phyloP scores from a whole-genome alignment of 306 rosid species.

The Dalbergia oliveri region DNA sequence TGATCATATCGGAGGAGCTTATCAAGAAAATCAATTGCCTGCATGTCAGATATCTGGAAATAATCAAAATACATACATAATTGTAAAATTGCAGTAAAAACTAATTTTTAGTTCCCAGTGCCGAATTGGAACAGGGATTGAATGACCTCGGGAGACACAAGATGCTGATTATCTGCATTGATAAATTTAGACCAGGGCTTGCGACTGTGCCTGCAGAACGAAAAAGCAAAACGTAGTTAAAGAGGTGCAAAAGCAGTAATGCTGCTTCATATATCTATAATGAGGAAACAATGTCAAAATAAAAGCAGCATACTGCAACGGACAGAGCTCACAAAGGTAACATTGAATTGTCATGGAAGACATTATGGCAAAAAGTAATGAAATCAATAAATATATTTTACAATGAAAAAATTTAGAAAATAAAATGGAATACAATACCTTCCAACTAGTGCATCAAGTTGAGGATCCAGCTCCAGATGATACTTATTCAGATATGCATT shows the following conservation, averaged over 20 bases:
- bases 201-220: slow-evolving; percentile 91
- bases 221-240: slow-evolving; percentile 35
- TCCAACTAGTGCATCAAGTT: slow-evolving; percentile 90
- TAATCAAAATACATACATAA: slow-evolving; percentile 34
- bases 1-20: slow-evolving; percentile 96
- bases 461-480: slow-evolving; percentile 86
- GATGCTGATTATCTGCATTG: slow-evolving; percentile 93
- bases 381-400: slow-evolving; percentile 27
- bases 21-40: slow-evolving; percentile 99
- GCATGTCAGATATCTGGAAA: slow-evolving; percentile 40
- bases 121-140: slow-evolving; percentile 26
- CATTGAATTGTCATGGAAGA: neutral
- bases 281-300: slow-evolving; percentile 17
- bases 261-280: slow-evolving; percentile 26
- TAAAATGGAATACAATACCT: slow-evolving; percentile 56
- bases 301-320: slow-evolving; percentile 29
- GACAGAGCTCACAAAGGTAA: slow-evolving; percentile 21
- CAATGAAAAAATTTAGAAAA: slow-evolving; percentile 19
- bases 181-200: slow-evolving; percentile 97
- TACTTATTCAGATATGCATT: slow-evolving; percentile 80
- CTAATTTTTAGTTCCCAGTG: neutral
- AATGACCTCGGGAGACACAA: slow-evolving; percentile 94
- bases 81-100: slow-evolving; percentile 10
- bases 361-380: neutral
- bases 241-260: neutral